These are phyloP conservation scores for Xylaria sp. DNA, from an alignment of 2,329 filamentous ascomycete genomes.

Conservation along the genomic window DNA sequence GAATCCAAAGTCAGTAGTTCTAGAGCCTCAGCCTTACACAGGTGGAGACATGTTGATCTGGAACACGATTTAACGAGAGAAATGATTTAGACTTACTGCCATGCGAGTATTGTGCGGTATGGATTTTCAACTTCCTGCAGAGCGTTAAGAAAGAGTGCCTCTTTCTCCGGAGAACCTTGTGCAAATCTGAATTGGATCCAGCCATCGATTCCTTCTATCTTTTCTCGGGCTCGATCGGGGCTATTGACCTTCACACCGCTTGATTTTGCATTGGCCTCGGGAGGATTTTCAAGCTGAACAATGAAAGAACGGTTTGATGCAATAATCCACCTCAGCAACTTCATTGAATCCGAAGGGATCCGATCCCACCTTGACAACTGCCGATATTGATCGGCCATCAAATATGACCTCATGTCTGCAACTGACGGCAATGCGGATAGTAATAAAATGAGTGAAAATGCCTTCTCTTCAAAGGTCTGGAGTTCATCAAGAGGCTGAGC, in stretches of 20 bases:
- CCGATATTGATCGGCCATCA: constrained; percentile 55
- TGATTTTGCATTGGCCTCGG: constrained; percentile 38
- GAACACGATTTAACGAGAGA: background rate
- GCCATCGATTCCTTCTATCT: constrained; percentile 69
- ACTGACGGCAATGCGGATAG: constrained; percentile 72
- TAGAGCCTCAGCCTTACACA: background rate
- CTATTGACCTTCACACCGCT: constrained; percentile 24
- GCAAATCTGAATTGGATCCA: constrained; percentile 89
- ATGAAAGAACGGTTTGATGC: constrained; percentile 91
- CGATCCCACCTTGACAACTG: constrained; percentile 59
- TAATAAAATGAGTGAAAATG: constrained; percentile 61
- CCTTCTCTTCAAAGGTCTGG: constrained; percentile 54
- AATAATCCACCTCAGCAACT: constrained; percentile 85
- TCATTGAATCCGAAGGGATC: constrained; percentile 73
- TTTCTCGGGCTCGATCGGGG: constrained; percentile 54
- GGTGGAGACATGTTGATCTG: background rate
- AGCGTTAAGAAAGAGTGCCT: constrained; percentile 76
- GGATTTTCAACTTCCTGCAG: constrained; percentile 59
- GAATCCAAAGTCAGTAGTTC: background rate
- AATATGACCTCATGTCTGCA: constrained; percentile 63
- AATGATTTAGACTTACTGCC: constrained; percentile 63
- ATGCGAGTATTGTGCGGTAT: constrained; percentile 77
- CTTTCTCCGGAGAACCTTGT: constrained; percentile 89
- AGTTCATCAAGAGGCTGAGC: constrained; percentile 69
- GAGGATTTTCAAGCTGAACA: constrained; percentile 71